Conservation (phyloP, 768 basidiomycete species). For the Pleurotus tuoliensis region DNA sequence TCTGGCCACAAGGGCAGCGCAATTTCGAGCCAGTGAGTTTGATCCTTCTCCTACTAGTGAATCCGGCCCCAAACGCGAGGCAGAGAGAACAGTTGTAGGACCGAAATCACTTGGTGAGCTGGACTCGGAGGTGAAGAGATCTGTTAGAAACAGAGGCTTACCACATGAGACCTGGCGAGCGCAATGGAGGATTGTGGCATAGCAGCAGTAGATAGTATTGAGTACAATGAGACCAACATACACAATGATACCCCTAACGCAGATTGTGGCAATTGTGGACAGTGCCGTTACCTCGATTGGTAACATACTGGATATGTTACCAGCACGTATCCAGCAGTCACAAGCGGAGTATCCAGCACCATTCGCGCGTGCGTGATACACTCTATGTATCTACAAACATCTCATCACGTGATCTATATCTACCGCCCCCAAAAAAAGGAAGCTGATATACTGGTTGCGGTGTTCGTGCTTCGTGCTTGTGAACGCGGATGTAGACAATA, state of each 20-base stretch:
- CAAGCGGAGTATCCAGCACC: not conserved
- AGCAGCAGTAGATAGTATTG: not conserved
- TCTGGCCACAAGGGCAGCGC: too few species aligned
- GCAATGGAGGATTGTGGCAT: not conserved
- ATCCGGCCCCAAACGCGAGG: too few species aligned
- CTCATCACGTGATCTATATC: too few species aligned
- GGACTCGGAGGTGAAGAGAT: not conserved
- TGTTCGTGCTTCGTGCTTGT: too few species aligned
- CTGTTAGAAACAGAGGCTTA: not conserved
- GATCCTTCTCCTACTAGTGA: too few species aligned
- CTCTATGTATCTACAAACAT: constrained; percentile 3
- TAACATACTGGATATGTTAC: not conserved
- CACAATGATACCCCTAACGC: not conserved
- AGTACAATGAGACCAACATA: not conserved
- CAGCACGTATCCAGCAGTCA: not conserved
- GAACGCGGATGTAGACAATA: too few species aligned
- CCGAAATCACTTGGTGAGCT: not conserved
- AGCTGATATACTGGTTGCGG: too few species aligned
- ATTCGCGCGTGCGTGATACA: not conserved
- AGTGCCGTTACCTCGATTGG: not conserved
- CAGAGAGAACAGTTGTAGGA: not conserved
- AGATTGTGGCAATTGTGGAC: not conserved
- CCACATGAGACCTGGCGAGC: not conserved
- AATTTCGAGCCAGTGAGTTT: too few species aligned
- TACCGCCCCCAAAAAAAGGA: too few species aligned